These are phyloP conservation scores for Zychaea mexicana DNA, from an alignment of 371 early-diverging fungal species.

Conservation along the genomic window DNA sequence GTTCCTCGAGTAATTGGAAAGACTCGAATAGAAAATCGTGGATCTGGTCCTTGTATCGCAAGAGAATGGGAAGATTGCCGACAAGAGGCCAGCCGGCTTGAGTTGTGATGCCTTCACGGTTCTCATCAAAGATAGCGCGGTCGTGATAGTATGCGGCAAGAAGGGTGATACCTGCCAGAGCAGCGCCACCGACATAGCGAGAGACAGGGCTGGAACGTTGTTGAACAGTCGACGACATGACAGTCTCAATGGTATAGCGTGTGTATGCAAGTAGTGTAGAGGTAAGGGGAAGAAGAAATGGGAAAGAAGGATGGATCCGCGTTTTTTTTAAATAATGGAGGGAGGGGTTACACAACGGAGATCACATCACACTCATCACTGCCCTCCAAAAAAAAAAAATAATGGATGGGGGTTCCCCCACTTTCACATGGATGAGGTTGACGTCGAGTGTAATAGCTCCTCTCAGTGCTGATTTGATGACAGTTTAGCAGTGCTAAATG, in stretches of 20 bases:
- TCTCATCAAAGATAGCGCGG: slow-evolving; percentile 31
- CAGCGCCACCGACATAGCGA: slow-evolving; percentile 29
- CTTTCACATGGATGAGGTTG: no score
- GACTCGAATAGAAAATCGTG: slow-evolving; percentile 27
- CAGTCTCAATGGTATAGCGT: neutral
- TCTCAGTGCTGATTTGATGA: no score
- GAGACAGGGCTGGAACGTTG: slow-evolving; percentile 11
- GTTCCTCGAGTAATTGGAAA: slow-evolving; percentile 11
- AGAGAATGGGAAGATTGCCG: slow-evolving; percentile 21
- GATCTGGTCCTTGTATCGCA: slow-evolving; percentile 17
- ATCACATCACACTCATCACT: neutral
- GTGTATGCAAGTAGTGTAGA: neutral
- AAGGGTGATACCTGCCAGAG: slow-evolving; percentile 19
- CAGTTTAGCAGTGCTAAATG: no score
- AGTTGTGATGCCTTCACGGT: slow-evolving; percentile 17
- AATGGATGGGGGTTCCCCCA: no score
- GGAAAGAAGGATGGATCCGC: neutral
- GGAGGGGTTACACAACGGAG: neutral
- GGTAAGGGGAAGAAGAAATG: neutral
- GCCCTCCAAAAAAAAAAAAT: no score
- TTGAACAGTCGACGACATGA: neutral
- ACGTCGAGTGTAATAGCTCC: no score
- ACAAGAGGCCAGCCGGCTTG: slow-evolving; percentile 26
- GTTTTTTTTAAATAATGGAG: neutral
- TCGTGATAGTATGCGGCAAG: slow-evolving; percentile 27